Evolutionary conservation across 2,329 filamentous ascomycete species (phyloP).

Genomic region (Capronia coronata): DNA sequence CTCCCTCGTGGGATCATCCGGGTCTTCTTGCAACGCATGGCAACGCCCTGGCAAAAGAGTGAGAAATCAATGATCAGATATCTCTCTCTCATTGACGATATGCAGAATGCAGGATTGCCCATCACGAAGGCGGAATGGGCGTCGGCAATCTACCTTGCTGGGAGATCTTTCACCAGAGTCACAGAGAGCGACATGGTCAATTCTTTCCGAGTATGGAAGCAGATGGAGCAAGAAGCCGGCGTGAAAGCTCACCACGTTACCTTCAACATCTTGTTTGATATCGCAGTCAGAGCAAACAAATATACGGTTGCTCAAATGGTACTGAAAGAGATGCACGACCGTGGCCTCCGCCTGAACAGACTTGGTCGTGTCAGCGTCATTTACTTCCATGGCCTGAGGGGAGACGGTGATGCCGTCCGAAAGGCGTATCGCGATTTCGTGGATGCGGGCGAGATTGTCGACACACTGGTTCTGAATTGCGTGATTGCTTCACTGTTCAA

Average conservation of each 20-base stretch:
- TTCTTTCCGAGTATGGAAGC: slow-evolving; percentile 71
- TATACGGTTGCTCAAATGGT: slow-evolving; percentile 78
- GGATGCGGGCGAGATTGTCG: slow-evolving; percentile 77
- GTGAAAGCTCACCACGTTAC: slow-evolving; percentile 67
- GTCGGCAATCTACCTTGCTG: slow-evolving; percentile 70
- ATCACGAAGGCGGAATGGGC: slow-evolving; percentile 71
- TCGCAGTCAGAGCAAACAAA: slow-evolving; percentile 78
- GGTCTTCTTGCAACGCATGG: slow-evolving; percentile 61
- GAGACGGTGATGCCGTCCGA: slow-evolving; percentile 67
- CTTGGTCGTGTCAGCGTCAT: slow-evolving; percentile 78
- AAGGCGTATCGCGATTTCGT: slow-evolving; percentile 76
- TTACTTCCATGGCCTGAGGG: slow-evolving; percentile 70
- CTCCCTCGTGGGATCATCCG: slow-evolving; percentile 51
- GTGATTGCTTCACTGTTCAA: slow-evolving; percentile 73
- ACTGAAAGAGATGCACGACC: slow-evolving; percentile 68
- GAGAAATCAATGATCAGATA: slow-evolving; percentile 68
- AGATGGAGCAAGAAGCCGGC: slow-evolving; percentile 73
- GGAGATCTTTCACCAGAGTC: slow-evolving; percentile 56
- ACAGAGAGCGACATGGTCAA: slow-evolving; percentile 57
- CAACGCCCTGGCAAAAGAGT: slow-evolving; percentile 52
- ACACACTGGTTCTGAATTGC: slow-evolving; percentile 79
- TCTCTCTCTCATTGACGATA: slow-evolving; percentile 75
- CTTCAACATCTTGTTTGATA: slow-evolving; percentile 87
- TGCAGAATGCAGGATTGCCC: slow-evolving; percentile 65
- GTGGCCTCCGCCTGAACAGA: slow-evolving; percentile 64